Base-by-base conservation (phyloP, 108 stramenopile genomes). In the Fragilariopsis cylindrus region DNA sequence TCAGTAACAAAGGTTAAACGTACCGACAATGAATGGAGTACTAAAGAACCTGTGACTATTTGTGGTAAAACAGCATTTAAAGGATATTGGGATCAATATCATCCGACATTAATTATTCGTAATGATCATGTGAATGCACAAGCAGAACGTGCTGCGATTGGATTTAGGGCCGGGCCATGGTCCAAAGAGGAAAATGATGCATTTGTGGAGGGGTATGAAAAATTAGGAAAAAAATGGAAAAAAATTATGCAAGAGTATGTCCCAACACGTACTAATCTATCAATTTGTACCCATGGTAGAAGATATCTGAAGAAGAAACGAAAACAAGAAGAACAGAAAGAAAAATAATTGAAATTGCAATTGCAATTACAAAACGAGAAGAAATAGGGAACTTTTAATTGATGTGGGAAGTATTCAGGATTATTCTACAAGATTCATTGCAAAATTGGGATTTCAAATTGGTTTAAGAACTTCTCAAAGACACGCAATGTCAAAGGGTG, bases 101-200 rank as follows among this genome's bases (percentile, higher is more conserved):
- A 56, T 9, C 55, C 55, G 18, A 56, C 16, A n/a, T 19, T 56
- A n/a, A 6, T 5, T n/a, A 56, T 56, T 9, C 18, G 18, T 9
- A 19, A 7, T 19, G 16, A 19, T 19, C 18, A 56, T n/a, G 55
- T 19, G 0, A 56, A 5, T 19, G 30, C 55, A 19, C 18, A 19
- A 56, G 55, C 55, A 3, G 55, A 19, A 53, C 55, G 18, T 19
- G 55, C 55, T 5, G 7, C 5, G 0, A 6, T 7, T n/a, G 55
- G 55, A 19, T 19, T 56, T 8, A n/a, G 55, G 55, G 19, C 55
- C 55, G 55, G 55, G 55, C 55, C 55, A n/a, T 56, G 55, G 55
- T 11, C 55, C 0, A 7, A 56, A 19, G 55, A 6, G 8, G 55
- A 56, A 9, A 56, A 11, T 5, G 55, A 56, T n/a, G 55, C 55